Evolutionary conservation across 768 basidiomycete genomes (phyloP).

Genomic region (Cystobasidium tubakii): DNA sequence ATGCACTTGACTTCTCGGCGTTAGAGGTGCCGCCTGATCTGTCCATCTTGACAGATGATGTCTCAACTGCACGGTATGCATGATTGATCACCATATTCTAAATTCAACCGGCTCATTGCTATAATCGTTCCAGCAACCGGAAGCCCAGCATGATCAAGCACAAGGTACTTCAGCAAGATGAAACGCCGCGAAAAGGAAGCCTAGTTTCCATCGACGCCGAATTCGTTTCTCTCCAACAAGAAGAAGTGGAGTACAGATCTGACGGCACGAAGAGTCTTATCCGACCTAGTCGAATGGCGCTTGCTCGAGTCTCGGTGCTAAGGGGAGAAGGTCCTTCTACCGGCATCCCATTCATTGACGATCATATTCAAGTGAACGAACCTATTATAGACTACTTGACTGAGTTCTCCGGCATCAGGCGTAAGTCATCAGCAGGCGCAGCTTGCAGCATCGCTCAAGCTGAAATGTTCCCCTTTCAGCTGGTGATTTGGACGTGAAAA

Average conservation of each 20-base stretch:
- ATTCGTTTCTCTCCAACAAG: constrained; percentile 96
- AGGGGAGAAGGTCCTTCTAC: constrained; percentile 74
- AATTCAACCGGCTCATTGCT: constrained; percentile 15
- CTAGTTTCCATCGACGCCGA: constrained; percentile 94
- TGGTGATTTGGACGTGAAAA: constrained; percentile 81
- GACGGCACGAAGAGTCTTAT: constrained; percentile 90
- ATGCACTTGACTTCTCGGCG: constrained; percentile 59
- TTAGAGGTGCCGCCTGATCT: constrained; percentile 66
- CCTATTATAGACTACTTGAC: constrained; percentile 93
- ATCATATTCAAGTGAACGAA: constrained; percentile 95
- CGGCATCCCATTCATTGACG: constrained; percentile 90
- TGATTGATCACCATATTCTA: not conserved
- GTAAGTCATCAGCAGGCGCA: constrained; percentile 51
- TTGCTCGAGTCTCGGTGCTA: constrained; percentile 89
- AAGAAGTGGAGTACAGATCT: constrained; percentile 89
- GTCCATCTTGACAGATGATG: constrained; percentile 63
- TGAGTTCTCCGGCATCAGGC: constrained; percentile 90
- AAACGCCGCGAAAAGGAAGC: constrained; percentile 77
- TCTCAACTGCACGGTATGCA: constrained; percentile 74
- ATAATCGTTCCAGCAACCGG: constrained; percentile 64
- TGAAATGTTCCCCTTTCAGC: constrained; percentile 54
- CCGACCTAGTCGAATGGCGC: constrained; percentile 79
- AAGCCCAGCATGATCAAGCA: constrained; percentile 70
- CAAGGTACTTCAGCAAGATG: constrained; percentile 62
- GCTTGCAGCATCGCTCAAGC: constrained; percentile 18